Percentiles rank a stretch among this genome's conserved stretches.
phyloP scores from a whole-genome alignment of 2,329 filamentous ascomycete species.

The Fusarium lyarnte region DNA sequence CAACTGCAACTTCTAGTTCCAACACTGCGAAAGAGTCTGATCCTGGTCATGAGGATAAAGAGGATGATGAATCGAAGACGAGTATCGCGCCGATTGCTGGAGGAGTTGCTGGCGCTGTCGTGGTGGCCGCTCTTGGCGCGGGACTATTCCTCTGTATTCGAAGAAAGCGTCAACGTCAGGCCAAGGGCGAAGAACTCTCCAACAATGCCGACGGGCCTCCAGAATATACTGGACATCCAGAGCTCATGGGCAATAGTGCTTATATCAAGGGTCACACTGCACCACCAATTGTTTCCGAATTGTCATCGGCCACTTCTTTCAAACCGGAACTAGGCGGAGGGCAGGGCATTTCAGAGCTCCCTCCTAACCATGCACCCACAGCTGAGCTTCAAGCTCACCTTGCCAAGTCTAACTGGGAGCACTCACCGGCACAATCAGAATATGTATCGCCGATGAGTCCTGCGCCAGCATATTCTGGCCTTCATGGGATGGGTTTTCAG shows the following conservation, averaged over 20 bases:
- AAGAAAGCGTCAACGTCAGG: constrained; percentile 44
- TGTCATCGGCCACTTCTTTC: constrained; percentile 36
- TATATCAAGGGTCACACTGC: constrained; percentile 14
- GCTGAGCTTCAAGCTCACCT: constrained; percentile 43
- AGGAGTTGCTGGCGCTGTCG: constrained; percentile 43
- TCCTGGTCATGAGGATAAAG: background rate
- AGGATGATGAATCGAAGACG: constrained; percentile 14
- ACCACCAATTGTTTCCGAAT: constrained; percentile 25
- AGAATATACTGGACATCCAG: constrained; percentile 47
- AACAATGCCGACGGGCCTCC: constrained; percentile 22
- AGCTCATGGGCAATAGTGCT: constrained; percentile 40
- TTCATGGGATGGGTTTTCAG: constrained; percentile 45
- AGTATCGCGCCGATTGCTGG: constrained; percentile 49
- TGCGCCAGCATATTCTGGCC: constrained; percentile 21
- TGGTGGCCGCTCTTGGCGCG: constrained; percentile 41
- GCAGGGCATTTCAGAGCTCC: constrained; percentile 35
- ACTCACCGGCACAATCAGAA: constrained; percentile 31
- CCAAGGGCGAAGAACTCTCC: constrained; percentile 36
- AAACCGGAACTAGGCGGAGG: constrained; percentile 40
- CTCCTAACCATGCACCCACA: constrained; percentile 37
- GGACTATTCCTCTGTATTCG: constrained; percentile 52
- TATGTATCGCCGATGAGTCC: constrained; percentile 21
- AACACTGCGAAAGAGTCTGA: background rate
- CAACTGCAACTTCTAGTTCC: background rate
- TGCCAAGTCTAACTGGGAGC: constrained; percentile 22